These are phyloP conservation scores for Blumeriella jaapii DNA, from an alignment of 2,329 filamentous ascomycete genomes.

Conservation along the genomic window DNA sequence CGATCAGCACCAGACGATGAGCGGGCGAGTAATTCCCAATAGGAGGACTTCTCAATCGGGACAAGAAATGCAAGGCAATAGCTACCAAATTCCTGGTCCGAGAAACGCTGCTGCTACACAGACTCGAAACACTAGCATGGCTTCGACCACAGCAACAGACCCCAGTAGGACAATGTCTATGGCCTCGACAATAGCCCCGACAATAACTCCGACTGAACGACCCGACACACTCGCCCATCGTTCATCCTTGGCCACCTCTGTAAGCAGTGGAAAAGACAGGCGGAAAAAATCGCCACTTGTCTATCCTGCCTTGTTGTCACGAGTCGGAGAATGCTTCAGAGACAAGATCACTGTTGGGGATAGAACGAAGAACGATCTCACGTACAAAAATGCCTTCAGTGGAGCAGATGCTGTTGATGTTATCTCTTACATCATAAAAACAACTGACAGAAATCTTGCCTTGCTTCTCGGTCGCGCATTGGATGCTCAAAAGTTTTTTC, in stretches of 20 bases:
- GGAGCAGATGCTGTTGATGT: conserved; percentile 93
- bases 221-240: conserved; percentile 37
- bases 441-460: conserved; percentile 88
- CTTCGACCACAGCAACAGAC: conserved; percentile 32
- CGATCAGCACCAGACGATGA: conserved; percentile 83
- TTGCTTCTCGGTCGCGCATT: conserved; percentile 81
- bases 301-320: conserved; percentile 87
- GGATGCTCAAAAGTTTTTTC: conserved; percentile 97
- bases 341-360: conserved; percentile 79
- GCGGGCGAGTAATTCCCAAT: conserved; percentile 79
- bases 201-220: conserved; percentile 49
- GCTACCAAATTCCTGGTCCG: conserved; percentile 17
- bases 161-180: conserved; percentile 72
- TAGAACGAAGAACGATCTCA: conserved; percentile 89
- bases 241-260: conserved; percentile 39
- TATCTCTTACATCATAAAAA: conserved; percentile 92
- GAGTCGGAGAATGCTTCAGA: conserved; percentile 83
- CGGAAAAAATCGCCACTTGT: conserved; percentile 61
- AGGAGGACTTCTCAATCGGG: conserved; percentile 37
- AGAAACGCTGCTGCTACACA: conserved; percentile 35
- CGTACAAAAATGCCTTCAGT: conserved; percentile 95
- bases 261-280: conserved; percentile 23
- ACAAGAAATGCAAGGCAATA: conserved; percentile 22
- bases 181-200: conserved; percentile 66
- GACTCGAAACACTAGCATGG: conserved; percentile 49